A percentile compares a stretch with the other conserved stretches of the same genome.
Conservation (phyloP, 257 asterid genomes). For the Voacanga thouarsii region DNA sequence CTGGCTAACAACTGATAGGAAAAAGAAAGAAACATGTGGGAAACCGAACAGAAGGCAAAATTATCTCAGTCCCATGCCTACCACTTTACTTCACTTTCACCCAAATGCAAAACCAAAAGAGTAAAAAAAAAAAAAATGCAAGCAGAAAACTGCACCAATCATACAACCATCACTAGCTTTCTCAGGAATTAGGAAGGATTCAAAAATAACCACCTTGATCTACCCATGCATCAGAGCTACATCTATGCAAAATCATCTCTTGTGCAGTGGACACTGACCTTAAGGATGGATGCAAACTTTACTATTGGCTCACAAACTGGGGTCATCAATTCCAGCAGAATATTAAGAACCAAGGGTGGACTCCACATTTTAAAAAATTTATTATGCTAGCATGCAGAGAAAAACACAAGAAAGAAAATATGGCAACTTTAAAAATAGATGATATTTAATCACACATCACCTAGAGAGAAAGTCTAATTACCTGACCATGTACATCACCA, state of each 20-base stretch:
- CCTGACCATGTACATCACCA: conserved; percentile 99
- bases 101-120: neutral
- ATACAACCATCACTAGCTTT: neutral
- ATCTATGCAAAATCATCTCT: neutral
- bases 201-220: neutral
- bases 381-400: neutral
- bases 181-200: neutral
- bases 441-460: neutral
- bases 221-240: neutral
- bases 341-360: neutral
- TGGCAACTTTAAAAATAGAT: neutral
- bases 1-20: neutral
- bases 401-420: neutral
- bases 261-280: neutral
- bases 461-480: conserved; percentile 33
- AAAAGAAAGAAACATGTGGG: neutral
- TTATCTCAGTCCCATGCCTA: neutral
- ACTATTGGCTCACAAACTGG: neutral
- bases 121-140: neutral
- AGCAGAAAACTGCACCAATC: neutral
- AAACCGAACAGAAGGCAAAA: neutral
- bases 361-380: neutral
- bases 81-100: neutral
- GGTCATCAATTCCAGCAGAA: neutral
- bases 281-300: neutral